phyloP scores from a whole-genome alignment of 495 filamentous ascomycete species.

The Aspergillus hancockii region DNA sequence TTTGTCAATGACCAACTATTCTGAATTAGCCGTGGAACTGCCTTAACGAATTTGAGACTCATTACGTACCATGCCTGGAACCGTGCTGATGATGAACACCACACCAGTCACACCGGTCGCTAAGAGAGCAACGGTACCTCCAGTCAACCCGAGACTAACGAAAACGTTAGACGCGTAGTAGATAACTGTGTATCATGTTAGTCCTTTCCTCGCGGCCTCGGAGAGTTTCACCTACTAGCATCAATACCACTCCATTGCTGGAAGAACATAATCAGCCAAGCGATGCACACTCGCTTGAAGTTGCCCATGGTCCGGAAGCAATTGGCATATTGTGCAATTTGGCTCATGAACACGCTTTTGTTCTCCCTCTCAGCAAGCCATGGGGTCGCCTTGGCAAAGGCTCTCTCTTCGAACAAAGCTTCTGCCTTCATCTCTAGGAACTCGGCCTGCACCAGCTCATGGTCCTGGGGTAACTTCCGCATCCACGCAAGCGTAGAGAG shows the following conservation, averaged over 20 bases:
- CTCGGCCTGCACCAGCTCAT: constrained; percentile 45
- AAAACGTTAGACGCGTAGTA: constrained; percentile 43
- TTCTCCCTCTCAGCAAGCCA: constrained; percentile 33
- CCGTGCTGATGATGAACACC: constrained; percentile 69
- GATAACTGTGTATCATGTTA: constrained; percentile 18
- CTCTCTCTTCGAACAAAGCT: constrained; percentile 40
- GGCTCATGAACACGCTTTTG: constrained; percentile 34
- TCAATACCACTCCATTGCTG: constrained; percentile 48
- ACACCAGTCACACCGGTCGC: constrained; percentile 61
- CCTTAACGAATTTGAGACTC: neutral
- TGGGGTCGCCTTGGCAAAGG: constrained; percentile 38
- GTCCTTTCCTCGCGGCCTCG: neutral
- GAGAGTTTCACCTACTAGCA: constrained; percentile 14
- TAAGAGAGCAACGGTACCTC: constrained; percentile 71
- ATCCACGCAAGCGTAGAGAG: constrained; percentile 48
- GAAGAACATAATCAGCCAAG: constrained; percentile 45
- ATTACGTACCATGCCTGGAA: constrained; percentile 61
- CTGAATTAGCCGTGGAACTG: neutral
- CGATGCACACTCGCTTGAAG: constrained; percentile 39
- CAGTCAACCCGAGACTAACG: constrained; percentile 82
- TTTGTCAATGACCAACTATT: constrained; percentile 60
- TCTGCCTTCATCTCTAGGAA: constrained; percentile 47
- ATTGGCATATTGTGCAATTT: constrained; percentile 40
- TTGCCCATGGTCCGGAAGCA: constrained; percentile 40
- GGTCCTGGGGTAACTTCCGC: constrained; percentile 38